Conservation (phyloP, 768 basidiomycete species). For the Sarcodon sp. region DNA sequence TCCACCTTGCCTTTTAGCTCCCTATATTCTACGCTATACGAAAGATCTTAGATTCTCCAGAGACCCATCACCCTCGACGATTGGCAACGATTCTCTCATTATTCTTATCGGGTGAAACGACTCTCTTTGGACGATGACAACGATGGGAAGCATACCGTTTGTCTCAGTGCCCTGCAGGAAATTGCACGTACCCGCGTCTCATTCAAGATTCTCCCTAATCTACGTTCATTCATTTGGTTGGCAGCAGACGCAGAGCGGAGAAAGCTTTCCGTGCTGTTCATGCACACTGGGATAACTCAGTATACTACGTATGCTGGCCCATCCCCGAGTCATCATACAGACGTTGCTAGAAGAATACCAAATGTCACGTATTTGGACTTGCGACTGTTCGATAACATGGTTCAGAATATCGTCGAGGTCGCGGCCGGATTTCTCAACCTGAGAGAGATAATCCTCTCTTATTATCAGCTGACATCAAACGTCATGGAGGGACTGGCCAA, state of each 20-base stretch:
- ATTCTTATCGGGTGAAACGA: constrained; percentile 16
- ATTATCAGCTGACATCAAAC: constrained; percentile 33
- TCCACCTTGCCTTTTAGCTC: neutral
- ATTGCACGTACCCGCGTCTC: constrained; percentile 41
- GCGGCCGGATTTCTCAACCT: constrained; percentile 28
- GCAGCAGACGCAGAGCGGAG: constrained; percentile 12
- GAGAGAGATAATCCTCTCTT: constrained; percentile 34
- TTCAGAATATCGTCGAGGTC: constrained; percentile 30
- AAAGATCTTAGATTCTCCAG: constrained; percentile 9
- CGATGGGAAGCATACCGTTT: constrained; percentile 4
- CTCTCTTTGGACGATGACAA: constrained; percentile 11
- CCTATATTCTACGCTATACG: neutral
- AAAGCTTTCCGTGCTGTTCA: constrained; percentile 36
- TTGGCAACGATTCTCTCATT: constrained; percentile 44
- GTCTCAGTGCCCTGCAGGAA: constrained; percentile 31
- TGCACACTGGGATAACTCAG: constrained; percentile 37
- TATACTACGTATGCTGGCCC: constrained; percentile 15
- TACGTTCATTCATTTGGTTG: constrained; percentile 38
- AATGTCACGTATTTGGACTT: constrained; percentile 33
- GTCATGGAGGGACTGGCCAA: constrained; percentile 34
- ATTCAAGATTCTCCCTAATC: constrained; percentile 40
- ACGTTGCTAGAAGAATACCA: constrained; percentile 37
- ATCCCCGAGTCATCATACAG: constrained; percentile 17
- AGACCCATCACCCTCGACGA: constrained; percentile 29
- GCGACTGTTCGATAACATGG: constrained; percentile 25